Percentiles rank a stretch among this genome's conserved stretches.
Evolutionary conservation across 2,329 filamentous ascomycete species (phyloP).

Genomic region (Neocucurbitaria cava): DNA sequence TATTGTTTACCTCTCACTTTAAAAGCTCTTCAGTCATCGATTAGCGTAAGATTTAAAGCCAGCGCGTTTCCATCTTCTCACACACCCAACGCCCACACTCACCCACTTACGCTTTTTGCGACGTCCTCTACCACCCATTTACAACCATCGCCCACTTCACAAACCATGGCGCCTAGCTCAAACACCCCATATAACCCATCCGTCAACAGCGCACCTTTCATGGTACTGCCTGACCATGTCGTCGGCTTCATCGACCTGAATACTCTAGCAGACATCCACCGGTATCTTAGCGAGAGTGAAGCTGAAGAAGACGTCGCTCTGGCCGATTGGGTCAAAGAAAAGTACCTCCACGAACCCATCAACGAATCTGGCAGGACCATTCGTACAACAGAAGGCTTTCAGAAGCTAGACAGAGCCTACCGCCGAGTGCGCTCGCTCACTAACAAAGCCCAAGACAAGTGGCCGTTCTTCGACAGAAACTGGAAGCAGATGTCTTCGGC

Average conservation of each 20-base stretch:
- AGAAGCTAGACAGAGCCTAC: slow-evolving; percentile 35
- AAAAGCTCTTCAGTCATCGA: not conserved
- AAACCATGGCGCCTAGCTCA: slow-evolving; percentile 12
- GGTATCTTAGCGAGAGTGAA: slow-evolving; percentile 27
- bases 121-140: not conserved
- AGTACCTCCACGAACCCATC: slow-evolving; percentile 27
- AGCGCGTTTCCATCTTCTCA: not conserved
- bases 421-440: slow-evolving; percentile 37
- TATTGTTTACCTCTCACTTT: not conserved
- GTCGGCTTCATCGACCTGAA: slow-evolving; percentile 32
- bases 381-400: slow-evolving; percentile 28
- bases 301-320: slow-evolving; percentile 26
- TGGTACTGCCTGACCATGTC: slow-evolving; percentile 19
- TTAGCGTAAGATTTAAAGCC: not conserved
- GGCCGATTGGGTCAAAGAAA: slow-evolving; percentile 29
- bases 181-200: slow-evolving; percentile 4
- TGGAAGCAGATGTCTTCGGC: slow-evolving; percentile 32
- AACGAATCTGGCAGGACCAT: slow-evolving; percentile 17
- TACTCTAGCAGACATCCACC: slow-evolving; percentile 30
- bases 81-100: too few relatives aligned
- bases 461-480: slow-evolving; percentile 37
- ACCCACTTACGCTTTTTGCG: not conserved
- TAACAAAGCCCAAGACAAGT: slow-evolving; percentile 40
- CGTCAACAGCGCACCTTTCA: slow-evolving; percentile 5
- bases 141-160: not conserved